Evolutionary conservation across 805 yeast genomes (phyloP), one percentile per base, ranked within the genome.

Genomic region (Torulaspora microellipsoides): DNA sequence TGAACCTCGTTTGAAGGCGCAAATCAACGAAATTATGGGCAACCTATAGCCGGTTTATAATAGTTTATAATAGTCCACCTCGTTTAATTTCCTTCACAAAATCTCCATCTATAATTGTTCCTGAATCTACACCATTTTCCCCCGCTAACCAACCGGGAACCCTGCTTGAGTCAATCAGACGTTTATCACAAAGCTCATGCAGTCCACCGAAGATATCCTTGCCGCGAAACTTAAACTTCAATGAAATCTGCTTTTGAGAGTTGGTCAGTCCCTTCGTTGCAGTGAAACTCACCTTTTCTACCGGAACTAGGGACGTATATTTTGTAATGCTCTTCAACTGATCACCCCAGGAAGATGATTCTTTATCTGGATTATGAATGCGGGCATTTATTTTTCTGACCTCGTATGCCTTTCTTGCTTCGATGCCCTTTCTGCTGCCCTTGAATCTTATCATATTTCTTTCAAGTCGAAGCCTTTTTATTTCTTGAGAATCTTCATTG

Each of bases 131-230:
- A 0, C 85, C 83, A 48, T 81, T 81, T 59, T 85, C 88, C 2
- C 95, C 95, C 3, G 90, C 79, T 27, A 86, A 60, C 90, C 89
- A 86, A 27, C 79, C 75, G 0, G 95, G 95, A 12, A 84, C 64
- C 0, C 52, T 67, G n/a, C 71, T 66, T 0, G 84, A 74, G 51
- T 83, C 74, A 1, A 81, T 62, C 0, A 72, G 54, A 1, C 69
- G 74, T 49, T 65, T 44, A 40, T 68, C 68, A 23, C 88, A 75
- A 13, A 86, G 67, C 54, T 84, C 82, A 60, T 84, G 88, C 31
- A 86, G 55, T 0, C 95, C 95, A 2, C 79, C 95, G 70, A 81
- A 86, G 0, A 87, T 74, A 58, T 86, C 95, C 14, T 67, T 70
- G 1, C 95, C 95, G 3, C 72, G 65, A 4, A 86, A 60, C 45